These are phyloP conservation scores for Kwoniella pini DNA, from an alignment of 768 basidiomycete genomes.

Conservation along the genomic window DNA sequence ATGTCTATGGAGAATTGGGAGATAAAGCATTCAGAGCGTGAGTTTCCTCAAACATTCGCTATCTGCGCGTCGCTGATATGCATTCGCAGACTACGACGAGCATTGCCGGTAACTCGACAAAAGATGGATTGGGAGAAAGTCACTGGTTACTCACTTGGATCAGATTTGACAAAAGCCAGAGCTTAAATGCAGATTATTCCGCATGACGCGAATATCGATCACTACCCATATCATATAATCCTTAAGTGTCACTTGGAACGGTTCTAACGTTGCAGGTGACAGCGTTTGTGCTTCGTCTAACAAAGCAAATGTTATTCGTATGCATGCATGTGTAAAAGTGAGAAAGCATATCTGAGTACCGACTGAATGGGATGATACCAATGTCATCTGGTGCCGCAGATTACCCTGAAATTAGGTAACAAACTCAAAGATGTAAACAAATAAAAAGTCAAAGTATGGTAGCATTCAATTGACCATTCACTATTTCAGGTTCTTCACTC, in stretches of 20 bases:
- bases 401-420: neutral
- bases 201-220: neutral
- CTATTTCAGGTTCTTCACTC: no score
- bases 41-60: no score
- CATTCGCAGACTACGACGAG: conserved; percentile 66
- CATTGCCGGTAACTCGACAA: conserved; percentile 85
- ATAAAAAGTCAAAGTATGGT: neutral
- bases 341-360: no score
- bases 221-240: no score
- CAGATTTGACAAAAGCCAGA: conserved; percentile 44
- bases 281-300: no score
- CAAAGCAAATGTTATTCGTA: no score
- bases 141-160: conserved; percentile 42
- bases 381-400: neutral
- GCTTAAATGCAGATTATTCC: conserved; percentile 6
- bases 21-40: conserved; percentile 86
- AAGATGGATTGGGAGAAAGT: conserved; percentile 98
- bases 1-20: conserved; percentile 82
- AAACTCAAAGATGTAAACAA: conserved; percentile 2
- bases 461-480: no score
- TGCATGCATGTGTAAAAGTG: no score
- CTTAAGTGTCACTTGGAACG: no score
- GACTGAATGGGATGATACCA: no score
- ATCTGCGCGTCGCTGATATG: neutral
- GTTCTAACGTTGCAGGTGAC: no score